phyloP scores from a whole-genome alignment of 2,329 filamentous ascomycete genomes.

The Colletotrichum musae region DNA sequence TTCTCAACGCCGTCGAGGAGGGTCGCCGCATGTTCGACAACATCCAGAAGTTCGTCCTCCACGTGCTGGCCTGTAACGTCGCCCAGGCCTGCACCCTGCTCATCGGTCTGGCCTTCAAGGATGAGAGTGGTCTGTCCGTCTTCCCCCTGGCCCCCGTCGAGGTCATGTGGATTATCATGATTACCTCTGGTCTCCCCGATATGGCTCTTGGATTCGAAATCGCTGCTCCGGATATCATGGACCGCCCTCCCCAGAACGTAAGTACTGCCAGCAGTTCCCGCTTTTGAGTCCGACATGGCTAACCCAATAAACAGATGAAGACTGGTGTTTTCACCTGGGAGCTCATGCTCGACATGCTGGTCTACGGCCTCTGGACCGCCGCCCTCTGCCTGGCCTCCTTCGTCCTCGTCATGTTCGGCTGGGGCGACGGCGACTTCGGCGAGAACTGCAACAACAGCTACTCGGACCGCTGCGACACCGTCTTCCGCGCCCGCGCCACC shows the following conservation, averaged over 20 bases:
- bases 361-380: slow-evolving; percentile 78
- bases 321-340: slow-evolving; percentile 76
- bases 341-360: slow-evolving; percentile 75
- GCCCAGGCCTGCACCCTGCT: slow-evolving; percentile 78
- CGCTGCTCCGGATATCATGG: slow-evolving; percentile 78
- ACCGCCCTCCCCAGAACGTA: slow-evolving; percentile 76
- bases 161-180: slow-evolving; percentile 85
- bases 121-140: slow-evolving; percentile 72
- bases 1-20: slow-evolving; percentile 80
- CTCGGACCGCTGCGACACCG: slow-evolving; percentile 66
- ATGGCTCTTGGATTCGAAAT: slow-evolving; percentile 82
- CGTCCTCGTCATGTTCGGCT: slow-evolving; percentile 65
- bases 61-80: slow-evolving; percentile 77
- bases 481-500: slow-evolving; percentile 79
- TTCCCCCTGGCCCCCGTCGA: slow-evolving; percentile 82
- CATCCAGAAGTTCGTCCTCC: slow-evolving; percentile 80
- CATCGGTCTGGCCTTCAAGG: slow-evolving; percentile 80
- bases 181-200: slow-evolving; percentile 80
- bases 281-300: not conserved
- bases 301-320: slow-evolving; percentile 47
- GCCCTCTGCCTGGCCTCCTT: slow-evolving; percentile 70
- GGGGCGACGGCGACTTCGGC: slow-evolving; percentile 68
- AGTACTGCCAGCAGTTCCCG: slow-evolving; percentile 45
- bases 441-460: slow-evolving; percentile 72
- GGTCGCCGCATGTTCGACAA: slow-evolving; percentile 81